Evolutionary conservation across 2,329 filamentous ascomycete species (phyloP).

Genomic region (Pseudocercospora vitis): DNA sequence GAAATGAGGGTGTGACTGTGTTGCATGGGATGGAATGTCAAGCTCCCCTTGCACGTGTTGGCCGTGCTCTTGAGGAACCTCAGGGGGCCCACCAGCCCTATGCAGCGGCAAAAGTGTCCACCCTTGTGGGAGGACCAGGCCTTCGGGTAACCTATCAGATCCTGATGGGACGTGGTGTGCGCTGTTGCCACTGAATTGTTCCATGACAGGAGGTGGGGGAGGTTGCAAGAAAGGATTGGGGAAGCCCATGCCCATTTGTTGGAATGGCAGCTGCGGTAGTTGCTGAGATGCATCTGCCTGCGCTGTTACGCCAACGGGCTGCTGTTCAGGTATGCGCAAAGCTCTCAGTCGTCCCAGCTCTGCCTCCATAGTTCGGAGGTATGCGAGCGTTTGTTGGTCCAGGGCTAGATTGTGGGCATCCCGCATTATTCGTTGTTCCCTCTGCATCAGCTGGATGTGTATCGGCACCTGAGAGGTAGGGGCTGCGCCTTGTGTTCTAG

Average conservation of each 20-base stretch:
- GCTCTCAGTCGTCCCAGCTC: conserved; percentile 67
- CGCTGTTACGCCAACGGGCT: conserved; percentile 16
- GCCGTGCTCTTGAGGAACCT: too few species aligned
- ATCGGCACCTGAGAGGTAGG: conserved; percentile 43
- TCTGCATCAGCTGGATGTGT: conserved; percentile 61
- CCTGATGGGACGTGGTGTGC: conserved; percentile 42
- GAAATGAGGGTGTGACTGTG: neutral
- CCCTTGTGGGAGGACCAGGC: conserved; percentile 54
- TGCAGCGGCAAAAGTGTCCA: conserved; percentile 53
- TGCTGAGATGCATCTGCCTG: conserved; percentile 14
- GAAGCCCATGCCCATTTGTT: conserved; percentile 13
- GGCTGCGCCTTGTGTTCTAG: conserved; percentile 5
- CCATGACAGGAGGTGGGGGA: neutral
- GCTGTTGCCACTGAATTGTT: conserved; percentile 27
- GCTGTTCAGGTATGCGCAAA: conserved; percentile 28
- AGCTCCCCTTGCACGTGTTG: too few species aligned
- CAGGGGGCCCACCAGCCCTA: conserved; percentile 34
- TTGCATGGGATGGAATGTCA: too few species aligned
- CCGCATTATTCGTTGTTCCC: conserved; percentile 68
- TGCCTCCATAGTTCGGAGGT: conserved; percentile 65
- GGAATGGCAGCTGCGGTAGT: conserved; percentile 17
- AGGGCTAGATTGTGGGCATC: conserved; percentile 64
- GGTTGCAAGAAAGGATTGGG: conserved; percentile 11
- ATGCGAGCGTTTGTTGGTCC: conserved; percentile 66
- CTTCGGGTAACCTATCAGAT: conserved; percentile 51